phyloP scores from a whole-genome alignment of 129 eudicot species.

The Deinandra increscens region DNA sequence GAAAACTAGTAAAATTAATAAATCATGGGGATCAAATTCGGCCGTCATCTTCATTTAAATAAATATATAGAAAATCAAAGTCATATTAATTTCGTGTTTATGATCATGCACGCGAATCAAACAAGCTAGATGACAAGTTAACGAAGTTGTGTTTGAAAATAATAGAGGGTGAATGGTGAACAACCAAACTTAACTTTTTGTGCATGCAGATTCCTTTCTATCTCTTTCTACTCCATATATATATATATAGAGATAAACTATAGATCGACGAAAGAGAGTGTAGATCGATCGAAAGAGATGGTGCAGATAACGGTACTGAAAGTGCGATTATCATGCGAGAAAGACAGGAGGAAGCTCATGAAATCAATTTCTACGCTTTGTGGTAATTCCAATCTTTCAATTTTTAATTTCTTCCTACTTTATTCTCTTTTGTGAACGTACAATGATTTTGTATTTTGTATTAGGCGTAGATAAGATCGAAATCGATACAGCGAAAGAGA shows the following conservation, averaged over 20 bases:
- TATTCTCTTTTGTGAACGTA: too few relatives aligned
- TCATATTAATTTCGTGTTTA: background rate
- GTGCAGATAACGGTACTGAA: slow-evolving; percentile 63
- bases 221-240: too few relatives aligned
- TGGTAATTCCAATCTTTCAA: slow-evolving; percentile 39
- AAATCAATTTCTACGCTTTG: slow-evolving; percentile 47
- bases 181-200: slow-evolving; percentile 17
- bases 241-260: background rate
- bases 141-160: background rate
- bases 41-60: background rate
- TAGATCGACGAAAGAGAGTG: background rate
- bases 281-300: slow-evolving; percentile 36
- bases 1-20: background rate
- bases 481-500: slow-evolving; percentile 55
- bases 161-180: slow-evolving; percentile 26
- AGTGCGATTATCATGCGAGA: slow-evolving; percentile 54
- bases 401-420: too few relatives aligned
- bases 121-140: slow-evolving; percentile 19
- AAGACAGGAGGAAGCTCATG: slow-evolving; percentile 60
- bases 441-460: too few relatives aligned
- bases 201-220: slow-evolving; percentile 15
- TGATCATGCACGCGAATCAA: background rate
- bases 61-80: background rate
- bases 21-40: background rate
- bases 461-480: slow-evolving; percentile 73